These are phyloP conservation scores for Phytophthora pini DNA, from an alignment of 352 stramenopile species.

Conservation along the genomic window DNA sequence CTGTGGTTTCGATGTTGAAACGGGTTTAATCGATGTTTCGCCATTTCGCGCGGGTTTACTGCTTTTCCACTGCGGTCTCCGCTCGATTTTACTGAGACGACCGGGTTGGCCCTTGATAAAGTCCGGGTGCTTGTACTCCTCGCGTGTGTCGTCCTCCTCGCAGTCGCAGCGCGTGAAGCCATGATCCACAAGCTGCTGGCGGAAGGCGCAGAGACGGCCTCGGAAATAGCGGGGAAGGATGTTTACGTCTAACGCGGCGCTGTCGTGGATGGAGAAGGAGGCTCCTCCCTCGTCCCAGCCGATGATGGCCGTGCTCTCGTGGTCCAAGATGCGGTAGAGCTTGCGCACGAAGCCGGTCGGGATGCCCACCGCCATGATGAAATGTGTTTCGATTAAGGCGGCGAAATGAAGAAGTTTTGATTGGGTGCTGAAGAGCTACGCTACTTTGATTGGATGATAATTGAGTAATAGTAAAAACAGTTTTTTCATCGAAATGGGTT, in stretches of 20 bases:
- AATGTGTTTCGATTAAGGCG: neutral
- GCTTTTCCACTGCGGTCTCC: constrained; percentile 45
- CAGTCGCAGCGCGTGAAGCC: constrained; percentile 69
- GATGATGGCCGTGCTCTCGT: constrained; percentile 69
- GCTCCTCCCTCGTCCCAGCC: constrained; percentile 54
- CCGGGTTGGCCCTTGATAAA: constrained; percentile 63
- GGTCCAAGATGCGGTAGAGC: constrained; percentile 83
- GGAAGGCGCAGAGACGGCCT: constrained; percentile 71
- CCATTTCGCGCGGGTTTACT: constrained; percentile 12
- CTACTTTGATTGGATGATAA: constrained; percentile 11
- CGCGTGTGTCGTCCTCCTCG: constrained; percentile 58
- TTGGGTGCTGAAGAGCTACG: neutral
- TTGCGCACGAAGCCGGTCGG: constrained; percentile 83
- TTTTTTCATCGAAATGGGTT: too few species aligned
- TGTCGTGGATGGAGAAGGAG: constrained; percentile 81
- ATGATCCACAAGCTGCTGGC: constrained; percentile 80
- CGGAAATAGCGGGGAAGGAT: constrained; percentile 78
- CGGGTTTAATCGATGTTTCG: constrained; percentile 3
- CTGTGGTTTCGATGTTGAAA: constrained; percentile 5
- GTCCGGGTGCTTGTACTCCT: constrained; percentile 62
- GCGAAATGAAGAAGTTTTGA: neutral
- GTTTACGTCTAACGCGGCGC: constrained; percentile 55
- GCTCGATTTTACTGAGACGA: constrained; percentile 64
- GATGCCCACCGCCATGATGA: constrained; percentile 55
- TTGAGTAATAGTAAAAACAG: neutral